These are phyloP conservation scores for Boletus barrowsii DNA, from an alignment of 768 basidiomycete species.

Conservation along the genomic window DNA sequence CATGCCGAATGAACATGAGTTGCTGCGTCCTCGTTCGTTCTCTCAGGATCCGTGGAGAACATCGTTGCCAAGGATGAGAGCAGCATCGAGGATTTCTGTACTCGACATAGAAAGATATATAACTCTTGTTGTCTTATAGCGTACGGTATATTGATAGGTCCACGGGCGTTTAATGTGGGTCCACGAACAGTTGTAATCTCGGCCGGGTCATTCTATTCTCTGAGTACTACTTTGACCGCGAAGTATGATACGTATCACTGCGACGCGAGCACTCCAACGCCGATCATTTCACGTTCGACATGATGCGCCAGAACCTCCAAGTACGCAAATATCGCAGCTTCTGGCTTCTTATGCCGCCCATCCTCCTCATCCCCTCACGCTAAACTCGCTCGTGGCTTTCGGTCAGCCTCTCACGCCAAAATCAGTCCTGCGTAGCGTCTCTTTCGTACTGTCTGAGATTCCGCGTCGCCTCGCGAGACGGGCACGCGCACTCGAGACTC, in stretches of 20 bases:
- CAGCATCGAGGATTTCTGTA: conserved; percentile 18
- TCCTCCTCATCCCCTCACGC: conserved; percentile 64
- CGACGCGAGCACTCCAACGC: conserved; percentile 6
- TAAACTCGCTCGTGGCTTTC: conserved; percentile 70
- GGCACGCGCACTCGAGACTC: conserved; percentile 66
- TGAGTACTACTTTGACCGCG: too few species aligned
- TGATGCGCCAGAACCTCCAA: conserved; percentile 47
- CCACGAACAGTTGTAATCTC: not conserved
- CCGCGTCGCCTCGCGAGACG: conserved; percentile 74
- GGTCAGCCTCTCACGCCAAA: conserved; percentile 69
- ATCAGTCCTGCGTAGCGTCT: conserved; percentile 71
- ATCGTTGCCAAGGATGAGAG: not conserved
- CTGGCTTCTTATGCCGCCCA: conserved; percentile 62
- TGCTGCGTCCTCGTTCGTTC: not conserved
- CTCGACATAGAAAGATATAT: conserved; percentile 22
- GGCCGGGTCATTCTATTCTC: not conserved
- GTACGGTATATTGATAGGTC: not conserved
- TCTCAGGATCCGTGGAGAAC: not conserved
- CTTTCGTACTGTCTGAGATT: conserved; percentile 71
- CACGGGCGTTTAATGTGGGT: not conserved
- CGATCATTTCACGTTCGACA: conserved; percentile 32
- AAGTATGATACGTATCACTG: not conserved
- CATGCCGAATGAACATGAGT: conserved; percentile 18
- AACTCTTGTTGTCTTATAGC: conserved; percentile 23
- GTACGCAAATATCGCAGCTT: conserved; percentile 54